Evolutionary conservation across 495 filamentous ascomycete genomes (phyloP).

Genomic region (Paragyromitra xinjiangensis): DNA sequence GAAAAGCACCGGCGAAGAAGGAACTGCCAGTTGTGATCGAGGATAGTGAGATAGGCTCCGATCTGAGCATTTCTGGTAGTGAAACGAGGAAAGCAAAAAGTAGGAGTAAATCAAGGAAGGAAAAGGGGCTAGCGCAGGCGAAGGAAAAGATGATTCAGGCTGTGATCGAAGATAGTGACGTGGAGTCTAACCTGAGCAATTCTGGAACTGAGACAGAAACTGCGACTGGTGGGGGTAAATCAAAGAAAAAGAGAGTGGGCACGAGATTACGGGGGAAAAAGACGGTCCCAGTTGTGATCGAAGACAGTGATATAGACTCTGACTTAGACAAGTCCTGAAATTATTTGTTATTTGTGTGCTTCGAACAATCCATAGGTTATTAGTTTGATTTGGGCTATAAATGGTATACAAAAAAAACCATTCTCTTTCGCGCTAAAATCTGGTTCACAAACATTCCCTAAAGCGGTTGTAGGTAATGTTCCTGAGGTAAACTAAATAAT

Average conservation of each 20-base stretch:
- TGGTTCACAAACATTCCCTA: background rate
- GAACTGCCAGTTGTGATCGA: conserved; percentile 62
- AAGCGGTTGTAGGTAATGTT: background rate
- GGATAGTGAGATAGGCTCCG: conserved; percentile 70
- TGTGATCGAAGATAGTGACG: conserved; percentile 1
- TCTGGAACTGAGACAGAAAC: background rate
- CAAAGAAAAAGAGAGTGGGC: conserved; percentile 6
- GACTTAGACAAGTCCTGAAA: conserved; percentile 21
- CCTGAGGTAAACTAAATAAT: background rate
- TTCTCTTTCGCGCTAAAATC: background rate
- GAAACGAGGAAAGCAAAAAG: background rate
- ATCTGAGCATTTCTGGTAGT: conserved; percentile 13
- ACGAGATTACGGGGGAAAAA: conserved; percentile 46
- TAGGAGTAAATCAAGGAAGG: background rate
- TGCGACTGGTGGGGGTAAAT: background rate
- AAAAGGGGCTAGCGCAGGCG: background rate
- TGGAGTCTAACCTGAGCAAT: background rate
- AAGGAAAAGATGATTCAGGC: background rate
- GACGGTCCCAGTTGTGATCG: conserved; percentile 60
- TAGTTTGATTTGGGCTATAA: background rate
- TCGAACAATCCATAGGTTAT: background rate
- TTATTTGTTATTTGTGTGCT: background rate
- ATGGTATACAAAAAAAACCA: background rate
- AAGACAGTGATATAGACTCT: conserved; percentile 71
- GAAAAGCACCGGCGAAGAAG: conserved; percentile 38